A percentile compares a stretch with the other conserved stretches of the same genome.
Conservation (phyloP, 371 early-diverging fungal genomes). For the Mucor indicus region DNA sequence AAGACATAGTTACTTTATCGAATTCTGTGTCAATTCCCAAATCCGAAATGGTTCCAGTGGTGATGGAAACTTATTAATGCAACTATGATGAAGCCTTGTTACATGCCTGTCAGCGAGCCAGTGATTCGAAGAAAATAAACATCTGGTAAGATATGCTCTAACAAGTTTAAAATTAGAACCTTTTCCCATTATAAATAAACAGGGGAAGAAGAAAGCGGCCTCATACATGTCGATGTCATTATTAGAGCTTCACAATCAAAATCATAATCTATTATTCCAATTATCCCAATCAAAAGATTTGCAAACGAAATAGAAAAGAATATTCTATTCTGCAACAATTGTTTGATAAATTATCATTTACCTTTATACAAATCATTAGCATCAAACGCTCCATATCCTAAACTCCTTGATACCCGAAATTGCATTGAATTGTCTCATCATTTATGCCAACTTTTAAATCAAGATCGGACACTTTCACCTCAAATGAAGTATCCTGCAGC, state of each 20-base stretch:
- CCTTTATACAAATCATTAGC: constrained; percentile 1
- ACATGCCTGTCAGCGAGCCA: not conserved
- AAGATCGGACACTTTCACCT: too few species aligned
- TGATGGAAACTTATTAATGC: not conserved
- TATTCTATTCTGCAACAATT: constrained; percentile 3
- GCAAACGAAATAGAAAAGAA: constrained; percentile 1
- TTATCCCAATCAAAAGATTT: constrained; percentile 2
- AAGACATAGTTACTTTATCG: constrained; percentile 1
- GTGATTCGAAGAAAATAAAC: not conserved
- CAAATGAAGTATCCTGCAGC: too few species aligned
- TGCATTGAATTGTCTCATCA: too few species aligned
- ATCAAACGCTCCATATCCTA: constrained; percentile 2
- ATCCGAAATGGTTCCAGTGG: not conserved
- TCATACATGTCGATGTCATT: constrained; percentile 1
- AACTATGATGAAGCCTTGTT: constrained; percentile 2
- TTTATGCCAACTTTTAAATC: too few species aligned
- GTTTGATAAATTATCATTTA: not conserved
- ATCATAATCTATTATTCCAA: not conserved
- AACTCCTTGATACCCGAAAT: too few species aligned
- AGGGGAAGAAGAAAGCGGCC: not conserved
- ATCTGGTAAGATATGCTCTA: constrained; percentile 2
- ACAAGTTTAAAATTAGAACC: not conserved
- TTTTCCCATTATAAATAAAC: constrained; percentile 1
- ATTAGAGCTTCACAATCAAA: not conserved
- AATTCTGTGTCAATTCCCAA: constrained; percentile 2